Base-by-base conservation (phyloP, 2,329 filamentous ascomycete species). In the Aspergillus udagawae region DNA sequence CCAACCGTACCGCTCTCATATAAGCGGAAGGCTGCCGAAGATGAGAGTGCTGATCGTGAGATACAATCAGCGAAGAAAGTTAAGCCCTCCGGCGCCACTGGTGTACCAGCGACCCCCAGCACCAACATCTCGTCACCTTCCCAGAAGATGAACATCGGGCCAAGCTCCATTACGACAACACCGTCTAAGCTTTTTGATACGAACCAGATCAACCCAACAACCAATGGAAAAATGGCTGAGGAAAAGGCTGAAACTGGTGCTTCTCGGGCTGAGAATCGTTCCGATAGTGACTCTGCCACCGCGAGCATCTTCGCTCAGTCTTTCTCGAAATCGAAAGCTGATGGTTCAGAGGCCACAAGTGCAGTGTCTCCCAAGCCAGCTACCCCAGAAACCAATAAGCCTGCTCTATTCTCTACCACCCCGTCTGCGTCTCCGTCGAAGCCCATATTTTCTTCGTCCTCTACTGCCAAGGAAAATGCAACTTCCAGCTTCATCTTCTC, bases 251-350 rank as follows among this genome's bases (percentile, higher is more conserved):
- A 29, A 49, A 57, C 57, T 14, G 54, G 56, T 49, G 38, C 14
- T 27, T 21, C 49, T 59, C 6, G n/a, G 23, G 44, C 32, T 14
- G 57, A 44, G 35, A 70, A 70, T 52, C 67, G 65, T 23, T 48
- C 55, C 12, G 60, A 60, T 21, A 63, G 63, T 17, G 60, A 63
- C 35, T 71, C 69, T 14, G 61, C 63, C 3, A 71, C 69, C 9
- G 68, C 69, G 10, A 70, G 55, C 55, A 67, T 71, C 9, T 72
- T 71, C 45, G 69, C 68, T 20, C 64, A 62, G 51, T 64, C 70
- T 9, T 70, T 70, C 21, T 69, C 65, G 2, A 61, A 63, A 23
- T 65, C 67, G 3, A 64, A 63, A 49, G 57, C 60, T 12, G 51
- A 62, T 3, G 61, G 63, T 10, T 51, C 62, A 51, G 54, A 50